Conservation (phyloP, 345 rosid genomes). For the Moricandia arvensis region DNA sequence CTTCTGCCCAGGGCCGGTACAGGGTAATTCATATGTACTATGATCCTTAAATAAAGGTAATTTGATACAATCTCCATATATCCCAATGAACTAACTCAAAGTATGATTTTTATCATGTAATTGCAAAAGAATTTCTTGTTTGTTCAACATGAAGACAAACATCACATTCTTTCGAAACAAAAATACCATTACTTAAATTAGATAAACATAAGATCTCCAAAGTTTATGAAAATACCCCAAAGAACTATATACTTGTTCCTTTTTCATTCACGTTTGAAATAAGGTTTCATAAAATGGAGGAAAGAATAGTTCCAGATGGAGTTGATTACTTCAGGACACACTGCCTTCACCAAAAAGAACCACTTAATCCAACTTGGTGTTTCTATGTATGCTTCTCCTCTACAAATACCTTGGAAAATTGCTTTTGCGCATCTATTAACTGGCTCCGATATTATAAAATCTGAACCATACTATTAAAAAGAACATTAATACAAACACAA, state of each 20-base stretch:
- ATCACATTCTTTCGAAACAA: neutral
- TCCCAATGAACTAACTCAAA: neutral
- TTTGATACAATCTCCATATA: neutral
- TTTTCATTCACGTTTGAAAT: neutral
- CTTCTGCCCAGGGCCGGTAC: no score
- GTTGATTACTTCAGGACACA: neutral
- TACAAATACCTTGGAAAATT: neutral
- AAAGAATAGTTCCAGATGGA: neutral
- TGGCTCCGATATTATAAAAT: neutral
- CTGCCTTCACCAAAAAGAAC: neutral
- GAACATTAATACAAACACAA: neutral
- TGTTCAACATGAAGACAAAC: neutral
- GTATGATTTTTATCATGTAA: neutral
- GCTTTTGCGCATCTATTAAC: neutral
- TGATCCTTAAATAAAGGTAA: neutral
- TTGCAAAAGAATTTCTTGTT: neutral
- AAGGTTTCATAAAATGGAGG: neutral
- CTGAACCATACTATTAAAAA: neutral
- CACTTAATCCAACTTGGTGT: slow-evolving; percentile 4
- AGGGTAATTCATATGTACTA: neutral
- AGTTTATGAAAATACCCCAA: neutral
- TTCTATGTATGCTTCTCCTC: neutral
- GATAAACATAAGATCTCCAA: neutral
- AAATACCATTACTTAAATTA: neutral
- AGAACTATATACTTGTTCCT: neutral